Base-by-base conservation (phyloP, 2,329 filamentous ascomycete species). In the Cordyceps fumosorosea region DNA sequence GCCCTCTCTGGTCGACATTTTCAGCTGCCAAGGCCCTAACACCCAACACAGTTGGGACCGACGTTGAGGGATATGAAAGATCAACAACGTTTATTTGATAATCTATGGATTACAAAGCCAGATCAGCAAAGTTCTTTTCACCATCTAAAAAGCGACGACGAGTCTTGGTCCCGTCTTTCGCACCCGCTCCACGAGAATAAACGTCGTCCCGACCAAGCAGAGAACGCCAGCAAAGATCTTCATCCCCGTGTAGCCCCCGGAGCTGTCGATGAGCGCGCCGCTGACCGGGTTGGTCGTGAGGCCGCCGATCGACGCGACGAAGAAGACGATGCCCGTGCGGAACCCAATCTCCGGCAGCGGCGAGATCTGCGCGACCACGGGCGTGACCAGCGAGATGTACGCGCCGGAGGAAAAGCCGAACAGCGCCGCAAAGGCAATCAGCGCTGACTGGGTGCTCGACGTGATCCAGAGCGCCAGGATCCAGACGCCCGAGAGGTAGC, bases 201-300 rank as follows among this genome's bases (percentile, higher is more conserved):
- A 64, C 2, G 65, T 64, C 14, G 71, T 73, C 14, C 73, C 74
- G 1, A 63, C 66, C 3, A 74, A 14, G 44, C 72, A 70, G 16
- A 74, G 67, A 1, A 73, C 67, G 5, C 72, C 74, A 0, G 70
- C 65, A 57, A 78, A 78, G 3, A 76, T 64, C 66, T 77, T 77
- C 42, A 76, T 67, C 3, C 72, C 73, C 0, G 69, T 52, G 69
- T 72, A 77, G 6, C 70, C 70, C 5, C 69, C 63, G 0, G 69
- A 64, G 1, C 52, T 63, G 0, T 71, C 65, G 2, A 77, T 56
- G 52, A 77, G 76, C 0, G 78, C 77, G 0, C 84, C 84, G 0
- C 76, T 81, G 65, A 87, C 84, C 0, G 85, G 84, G 61, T 77
- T 82, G 0, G 83, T 81, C 2, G 81, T 80, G 18, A 89, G 72